Percentiles rank a stretch among this genome's conserved stretches.
Conservation (phyloP, 352 stramenopile species). For the Phytophthora pini region DNA sequence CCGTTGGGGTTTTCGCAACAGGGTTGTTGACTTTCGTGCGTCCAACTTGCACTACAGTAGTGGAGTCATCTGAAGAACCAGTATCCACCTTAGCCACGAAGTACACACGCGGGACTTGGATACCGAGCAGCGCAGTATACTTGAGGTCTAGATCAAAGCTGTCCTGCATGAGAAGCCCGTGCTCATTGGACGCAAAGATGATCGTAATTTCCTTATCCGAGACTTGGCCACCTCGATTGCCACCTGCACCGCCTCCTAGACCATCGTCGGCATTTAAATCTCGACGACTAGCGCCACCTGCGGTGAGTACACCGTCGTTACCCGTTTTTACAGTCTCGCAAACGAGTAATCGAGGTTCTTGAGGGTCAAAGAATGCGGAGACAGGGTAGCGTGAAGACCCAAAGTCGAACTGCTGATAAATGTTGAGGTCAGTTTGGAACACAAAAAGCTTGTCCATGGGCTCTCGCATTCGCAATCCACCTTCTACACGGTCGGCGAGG, state of each 20-base stretch:
- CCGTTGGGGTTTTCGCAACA: slow-evolving; percentile 18
- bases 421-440: slow-evolving; percentile 92
- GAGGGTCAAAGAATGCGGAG: slow-evolving; percentile 91
- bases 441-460: slow-evolving; percentile 90
- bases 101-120: slow-evolving; percentile 86
- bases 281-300: slow-evolving; percentile 14
- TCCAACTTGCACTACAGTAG: slow-evolving; percentile 44
- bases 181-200: slow-evolving; percentile 93
- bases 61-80: slow-evolving; percentile 42
- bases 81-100: slow-evolving; percentile 66
- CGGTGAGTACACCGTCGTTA: slow-evolving; percentile 28
- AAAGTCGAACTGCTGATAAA: slow-evolving; percentile 92
- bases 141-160: slow-evolving; percentile 87
- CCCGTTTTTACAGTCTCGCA: slow-evolving; percentile 81
- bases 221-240: slow-evolving; percentile 33
- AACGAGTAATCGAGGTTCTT: slow-evolving; percentile 87
- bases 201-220: slow-evolving; percentile 90
- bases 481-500: slow-evolving; percentile 80
- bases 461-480: slow-evolving; percentile 79
- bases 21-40: slow-evolving; percentile 40
- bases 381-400: slow-evolving; percentile 70
- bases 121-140: slow-evolving; percentile 83
- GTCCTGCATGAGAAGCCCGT: slow-evolving; percentile 93
- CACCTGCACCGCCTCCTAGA: slow-evolving; percentile 8
- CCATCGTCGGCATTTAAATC: slow-evolving; percentile 29